Evolutionary conservation across 1,139 yeast genomes (phyloP), one percentile per base, ranked within the genome.

Genomic region (Hansenula lynferdii): DNA sequence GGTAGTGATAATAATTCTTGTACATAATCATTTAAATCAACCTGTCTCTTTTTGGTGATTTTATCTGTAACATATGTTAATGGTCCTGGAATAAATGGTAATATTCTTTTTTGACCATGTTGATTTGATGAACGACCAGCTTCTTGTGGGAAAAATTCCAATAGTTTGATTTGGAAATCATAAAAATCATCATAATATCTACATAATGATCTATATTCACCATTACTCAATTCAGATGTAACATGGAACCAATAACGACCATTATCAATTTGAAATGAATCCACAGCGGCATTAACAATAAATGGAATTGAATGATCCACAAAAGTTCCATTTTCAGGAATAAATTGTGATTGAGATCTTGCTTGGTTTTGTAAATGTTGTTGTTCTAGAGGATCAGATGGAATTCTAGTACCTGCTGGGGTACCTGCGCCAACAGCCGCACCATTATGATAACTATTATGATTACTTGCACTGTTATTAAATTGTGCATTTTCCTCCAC

Each of bases 1-100:
- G 97, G 97, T 54, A 92, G 70, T 31, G 76, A 71, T 32, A 87
- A 72, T 49, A 92, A 70, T 44, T 82, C 85, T 39, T 80, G 73
- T 39, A 94, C 80, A 58, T 92, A 92, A 42, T 79, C 78, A 61
- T 92, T 94, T 50, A 94, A 70, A 61, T 87, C 95, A 27, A 80
- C 85, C 49, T 92, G 72, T 53, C 98, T 75, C 58, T 86, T 84
- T 51, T 83, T 81, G 14, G 96, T 85, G 40, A 90, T 83, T 37
- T 83, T 76, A 57, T 90, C 97, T 47, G 90, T 89, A 37, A 92
- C 96, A 57, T 85, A 85, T 34, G 95, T 84, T 37, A 92, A 72
- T 2, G 98, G 99, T 1, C 98, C 98, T 0, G 98, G 98, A 57
- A 94, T 90, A 47, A 85, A 87, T 5, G 99, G 98, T 44, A 92